Evolutionary conservation across 345 rosid species (phyloP).

Genomic region (Citrus medica): DNA sequence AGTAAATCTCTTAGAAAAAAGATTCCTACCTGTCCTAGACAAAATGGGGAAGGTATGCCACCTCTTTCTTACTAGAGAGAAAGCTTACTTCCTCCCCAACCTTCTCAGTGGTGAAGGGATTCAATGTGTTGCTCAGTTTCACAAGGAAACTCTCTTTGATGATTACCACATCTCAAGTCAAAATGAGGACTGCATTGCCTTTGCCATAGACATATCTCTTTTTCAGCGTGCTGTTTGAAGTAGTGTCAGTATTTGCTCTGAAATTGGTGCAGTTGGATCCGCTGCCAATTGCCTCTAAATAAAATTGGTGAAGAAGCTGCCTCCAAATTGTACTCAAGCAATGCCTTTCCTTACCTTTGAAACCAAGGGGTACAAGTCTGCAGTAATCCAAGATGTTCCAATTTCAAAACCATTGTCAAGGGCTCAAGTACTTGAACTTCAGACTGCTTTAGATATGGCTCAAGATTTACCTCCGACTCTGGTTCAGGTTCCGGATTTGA

Average conservation of each 20-base stretch:
- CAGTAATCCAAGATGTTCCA: too few species aligned
- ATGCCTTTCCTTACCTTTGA: too few species aligned
- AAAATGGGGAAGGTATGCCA: constrained; percentile 78
- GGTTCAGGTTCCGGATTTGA: constrained; percentile 75
- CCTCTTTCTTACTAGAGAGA: constrained; percentile 71
- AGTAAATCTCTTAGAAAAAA: constrained; percentile 12
- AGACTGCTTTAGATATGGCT: constrained; percentile 66
- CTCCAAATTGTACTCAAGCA: too few species aligned
- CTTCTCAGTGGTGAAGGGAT: constrained; percentile 78
- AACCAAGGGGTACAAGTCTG: too few species aligned
- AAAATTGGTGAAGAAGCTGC: too few species aligned
- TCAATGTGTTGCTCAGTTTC: constrained; percentile 88
- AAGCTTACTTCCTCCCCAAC: constrained; percentile 75
- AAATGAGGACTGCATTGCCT: constrained; percentile 83
- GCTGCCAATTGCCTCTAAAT: too few species aligned
- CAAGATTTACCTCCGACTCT: constrained; percentile 74
- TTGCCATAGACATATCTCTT: constrained; percentile 73
- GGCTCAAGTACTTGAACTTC: constrained; percentile 53
- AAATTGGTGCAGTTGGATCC: too few species aligned
- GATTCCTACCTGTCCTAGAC: constrained; percentile 86
- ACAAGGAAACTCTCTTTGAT: constrained; percentile 75
- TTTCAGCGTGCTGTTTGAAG: constrained; percentile 83
- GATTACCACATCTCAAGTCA: constrained; percentile 91
- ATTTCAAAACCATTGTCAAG: too few species aligned
- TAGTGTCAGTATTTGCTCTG: constrained; percentile 53